These are phyloP conservation scores for Silene latifolia DNA, from an alignment of 148 eudicot genomes.

Conservation along the genomic window DNA sequence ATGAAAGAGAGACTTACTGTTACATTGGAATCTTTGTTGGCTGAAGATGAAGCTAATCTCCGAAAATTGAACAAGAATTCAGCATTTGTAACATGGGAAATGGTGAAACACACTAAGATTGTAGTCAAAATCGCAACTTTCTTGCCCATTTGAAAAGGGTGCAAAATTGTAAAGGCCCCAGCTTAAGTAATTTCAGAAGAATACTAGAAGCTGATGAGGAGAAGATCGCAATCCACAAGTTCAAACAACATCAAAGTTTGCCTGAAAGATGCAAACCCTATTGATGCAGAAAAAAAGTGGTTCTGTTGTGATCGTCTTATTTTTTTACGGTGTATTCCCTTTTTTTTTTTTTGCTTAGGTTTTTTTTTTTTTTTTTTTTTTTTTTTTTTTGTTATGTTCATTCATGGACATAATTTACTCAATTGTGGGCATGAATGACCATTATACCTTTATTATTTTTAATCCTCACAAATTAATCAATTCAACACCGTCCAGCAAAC, in stretches of 20 bases:
- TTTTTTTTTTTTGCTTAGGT: no score
- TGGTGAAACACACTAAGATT: slow-evolving; percentile 28
- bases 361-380: no score
- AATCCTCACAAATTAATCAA: no score
- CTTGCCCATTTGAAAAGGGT: slow-evolving; percentile 33
- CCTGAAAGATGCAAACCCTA: not conserved
- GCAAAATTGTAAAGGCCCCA: not conserved
- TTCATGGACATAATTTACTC: no score
- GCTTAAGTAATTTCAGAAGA: not conserved
- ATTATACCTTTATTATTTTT: no score
- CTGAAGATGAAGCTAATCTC: slow-evolving; percentile 24
- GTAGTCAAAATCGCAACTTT: slow-evolving; percentile 23
- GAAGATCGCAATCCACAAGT: slow-evolving; percentile 18
- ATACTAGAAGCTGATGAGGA: slow-evolving; percentile 12
- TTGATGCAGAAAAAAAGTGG: not conserved
- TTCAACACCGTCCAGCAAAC: no score
- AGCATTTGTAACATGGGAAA: slow-evolving; percentile 34
- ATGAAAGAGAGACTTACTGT: slow-evolving; percentile 21
- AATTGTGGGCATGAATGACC: no score
- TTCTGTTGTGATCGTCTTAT: no score
- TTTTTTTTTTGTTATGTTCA: no score
- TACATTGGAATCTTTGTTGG: slow-evolving; percentile 21
- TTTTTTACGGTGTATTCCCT: no score
- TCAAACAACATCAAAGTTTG: not conserved
- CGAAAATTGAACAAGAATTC: slow-evolving; percentile 26